Evolutionary conservation across 2,329 filamentous ascomycete genomes (phyloP), one percentile per base, ranked within the genome.

Genomic region (Trichoderma citrinoviride): DNA sequence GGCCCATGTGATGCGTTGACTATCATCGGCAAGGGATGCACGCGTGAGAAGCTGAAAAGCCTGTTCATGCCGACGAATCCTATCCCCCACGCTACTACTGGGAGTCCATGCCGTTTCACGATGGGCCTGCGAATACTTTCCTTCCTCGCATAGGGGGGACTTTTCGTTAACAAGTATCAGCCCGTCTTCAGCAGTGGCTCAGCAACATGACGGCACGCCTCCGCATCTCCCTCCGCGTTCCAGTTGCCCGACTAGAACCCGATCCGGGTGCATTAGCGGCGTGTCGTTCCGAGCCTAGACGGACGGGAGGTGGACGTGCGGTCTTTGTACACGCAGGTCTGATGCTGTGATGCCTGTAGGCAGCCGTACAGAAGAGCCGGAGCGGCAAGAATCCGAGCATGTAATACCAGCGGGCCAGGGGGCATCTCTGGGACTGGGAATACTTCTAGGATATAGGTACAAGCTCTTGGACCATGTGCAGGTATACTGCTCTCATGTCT

Each of bases 191-290:
- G 15, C 46, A 7, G 46, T 21, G 47, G 46, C 46, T 52, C 23
- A 50, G 23, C 37, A 29, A n/a, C 23, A 27, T 2, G 7, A 21
- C n/a, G n/a, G 12, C 47, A 52, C 37, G 25, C 25, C 17, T 52
- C 23, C 37, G 8, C 33, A 29, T 61, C 21, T 44, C 7, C n/a
- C 47, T 61, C n/a, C 33, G 23, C 17, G 17, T n/a, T 25, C 17
- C n/a, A 44, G 19, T 53, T 53, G 6, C 14, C 3, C 19, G 5
- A 53, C 23, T 29, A 52, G 23, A 14, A 14, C 19, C 40, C 40
- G 47, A 61, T 53, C n/a, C n/a, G 58, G 40, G 10, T 10, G 58
- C 47, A 61, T 53, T 61, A 61, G 49, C 14, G 47, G 49, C 40
- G 58, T 25, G 5, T 37, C 25, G n/a, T 61, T 33, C 37, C 58